phyloP scores from a whole-genome alignment of 176 grass and related monocot species.

The Musa troglodytarum region DNA sequence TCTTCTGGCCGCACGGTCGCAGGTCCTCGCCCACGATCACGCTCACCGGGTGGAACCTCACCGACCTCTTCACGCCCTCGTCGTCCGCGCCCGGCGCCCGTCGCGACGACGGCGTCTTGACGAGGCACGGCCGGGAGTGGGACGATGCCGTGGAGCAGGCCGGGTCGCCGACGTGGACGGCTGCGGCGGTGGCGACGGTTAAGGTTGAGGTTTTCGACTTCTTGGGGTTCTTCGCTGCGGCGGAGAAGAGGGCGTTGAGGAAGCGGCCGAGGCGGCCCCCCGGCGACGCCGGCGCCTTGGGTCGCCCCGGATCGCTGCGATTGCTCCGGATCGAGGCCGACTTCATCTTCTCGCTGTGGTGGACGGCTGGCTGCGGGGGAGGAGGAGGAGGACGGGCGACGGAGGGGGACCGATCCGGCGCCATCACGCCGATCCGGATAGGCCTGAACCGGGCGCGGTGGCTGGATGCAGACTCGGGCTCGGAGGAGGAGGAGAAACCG shows the following conservation, averaged over 20 bases:
- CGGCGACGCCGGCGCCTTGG: constrained; percentile 21
- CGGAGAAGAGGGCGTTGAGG: constrained; percentile 26
- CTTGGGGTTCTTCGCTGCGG: constrained; percentile 1
- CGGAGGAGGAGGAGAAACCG: constrained; percentile 30
- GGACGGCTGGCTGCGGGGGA: neutral
- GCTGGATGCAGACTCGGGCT: constrained; percentile 30
- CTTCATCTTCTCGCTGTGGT: constrained; percentile 3
- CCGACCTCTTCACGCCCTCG: constrained; percentile 45
- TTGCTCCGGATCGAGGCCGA: constrained; percentile 21
- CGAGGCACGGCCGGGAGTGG: constrained; percentile 35
- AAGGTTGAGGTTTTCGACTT: neutral
- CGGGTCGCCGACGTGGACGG: constrained; percentile 15
- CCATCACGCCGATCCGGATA: constrained; percentile 1
- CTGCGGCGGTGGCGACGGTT: neutral
- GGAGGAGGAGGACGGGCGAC: neutral
- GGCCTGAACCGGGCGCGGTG: constrained; percentile 40
- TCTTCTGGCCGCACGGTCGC: constrained; percentile 16
- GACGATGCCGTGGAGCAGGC: constrained; percentile 40
- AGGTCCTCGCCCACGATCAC: constrained; percentile 43
- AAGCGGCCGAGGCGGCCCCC: constrained; percentile 17
- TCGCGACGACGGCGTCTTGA: constrained; percentile 19
- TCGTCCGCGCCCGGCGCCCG: neutral
- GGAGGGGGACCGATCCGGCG: constrained; percentile 23
- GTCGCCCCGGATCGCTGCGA: constrained; percentile 5
- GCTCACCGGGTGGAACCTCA: constrained; percentile 63